Evolutionary conservation across 805 yeast genomes (phyloP).

Genomic region (Monosporozyma aerobia): DNA sequence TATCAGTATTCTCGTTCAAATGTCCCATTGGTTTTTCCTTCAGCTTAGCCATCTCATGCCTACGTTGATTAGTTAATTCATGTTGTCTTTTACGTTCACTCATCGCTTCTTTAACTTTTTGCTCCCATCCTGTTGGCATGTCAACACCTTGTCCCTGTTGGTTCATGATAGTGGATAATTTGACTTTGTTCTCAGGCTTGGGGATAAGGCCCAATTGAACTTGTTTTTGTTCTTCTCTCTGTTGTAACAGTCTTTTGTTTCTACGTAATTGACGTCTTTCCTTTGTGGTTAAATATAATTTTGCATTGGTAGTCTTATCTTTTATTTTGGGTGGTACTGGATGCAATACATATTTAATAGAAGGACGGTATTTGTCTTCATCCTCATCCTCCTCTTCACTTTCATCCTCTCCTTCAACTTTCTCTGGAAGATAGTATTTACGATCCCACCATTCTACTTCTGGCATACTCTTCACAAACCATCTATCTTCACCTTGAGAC

Average conservation of each 20-base stretch:
- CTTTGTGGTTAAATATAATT: constrained; percentile 59
- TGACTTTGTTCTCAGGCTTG: constrained; percentile 84
- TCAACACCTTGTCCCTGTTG: constrained; percentile 70
- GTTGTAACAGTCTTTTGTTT: constrained; percentile 52
- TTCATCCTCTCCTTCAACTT: constrained; percentile 5
- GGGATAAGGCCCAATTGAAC: constrained; percentile 75
- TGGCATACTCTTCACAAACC: constrained; percentile 45
- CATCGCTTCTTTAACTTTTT: constrained; percentile 58
- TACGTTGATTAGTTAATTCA: constrained; percentile 45
- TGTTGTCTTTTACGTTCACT: constrained; percentile 53
- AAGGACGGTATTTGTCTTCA: constrained; percentile 31
- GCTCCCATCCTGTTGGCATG: constrained; percentile 85
- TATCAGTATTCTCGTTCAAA: background rate
- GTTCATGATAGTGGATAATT: constrained; percentile 73
- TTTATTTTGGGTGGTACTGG: constrained; percentile 59
- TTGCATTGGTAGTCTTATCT: constrained; percentile 36
- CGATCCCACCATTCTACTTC: constrained; percentile 83
- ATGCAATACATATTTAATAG: constrained; percentile 70
- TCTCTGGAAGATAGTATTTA: constrained; percentile 15
- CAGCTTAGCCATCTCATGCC: constrained; percentile 34
- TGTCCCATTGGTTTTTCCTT: background rate
- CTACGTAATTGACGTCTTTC: constrained; percentile 69
- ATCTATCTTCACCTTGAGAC: constrained; percentile 47
- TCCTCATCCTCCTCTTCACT: constrained; percentile 16
- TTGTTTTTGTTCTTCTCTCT: constrained; percentile 66